Percentiles rank a stretch among this genome's conserved stretches.
Conservation (phyloP, 2,329 filamentous ascomycete species). For the Aureobasidium leucospermi region DNA sequence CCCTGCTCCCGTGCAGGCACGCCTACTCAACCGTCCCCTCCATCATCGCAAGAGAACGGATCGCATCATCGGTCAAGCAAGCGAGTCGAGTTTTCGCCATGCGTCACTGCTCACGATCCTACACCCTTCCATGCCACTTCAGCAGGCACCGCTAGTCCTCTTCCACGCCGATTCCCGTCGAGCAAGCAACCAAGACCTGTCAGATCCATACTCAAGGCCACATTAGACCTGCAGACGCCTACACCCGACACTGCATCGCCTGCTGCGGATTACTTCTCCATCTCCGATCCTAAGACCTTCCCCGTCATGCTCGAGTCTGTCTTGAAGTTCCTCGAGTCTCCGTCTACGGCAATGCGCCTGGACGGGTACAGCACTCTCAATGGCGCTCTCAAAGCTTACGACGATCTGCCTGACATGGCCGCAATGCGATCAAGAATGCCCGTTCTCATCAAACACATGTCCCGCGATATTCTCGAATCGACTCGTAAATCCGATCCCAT, state of each 20-base stretch:
- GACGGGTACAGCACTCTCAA: constrained; percentile 83
- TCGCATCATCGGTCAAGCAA: constrained; percentile 34
- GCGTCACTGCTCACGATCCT: constrained; percentile 18
- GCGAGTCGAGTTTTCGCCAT: constrained; percentile 57
- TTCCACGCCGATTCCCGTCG: constrained; percentile 41
- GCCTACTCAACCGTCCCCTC: constrained; percentile 3
- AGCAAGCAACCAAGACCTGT: constrained; percentile 46
- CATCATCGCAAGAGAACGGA: constrained; percentile 3
- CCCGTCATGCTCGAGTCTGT: constrained; percentile 78
- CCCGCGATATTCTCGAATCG: constrained; percentile 63
- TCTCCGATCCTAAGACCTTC: constrained; percentile 52
- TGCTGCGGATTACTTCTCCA: constrained; percentile 34
- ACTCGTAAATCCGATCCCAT: constrained; percentile 37
- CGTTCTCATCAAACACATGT: constrained; percentile 72
- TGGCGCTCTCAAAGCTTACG: constrained; percentile 69
- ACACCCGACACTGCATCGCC: constrained; percentile 34
- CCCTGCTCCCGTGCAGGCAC: neutral
- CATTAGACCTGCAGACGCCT: constrained; percentile 33
- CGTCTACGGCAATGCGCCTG: constrained; percentile 63
- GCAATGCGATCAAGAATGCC: constrained; percentile 69
- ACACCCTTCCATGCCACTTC: neutral
- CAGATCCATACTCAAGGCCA: constrained; percentile 78
- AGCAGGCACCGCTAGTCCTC: constrained; percentile 28
- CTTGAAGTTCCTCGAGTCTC: constrained; percentile 69
- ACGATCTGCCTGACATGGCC: constrained; percentile 68